Evolutionary conservation across 495 filamentous ascomycete genomes (phyloP), one percentile per base, ranked within the genome.

Genomic region (Aspergillus kassunensis): DNA sequence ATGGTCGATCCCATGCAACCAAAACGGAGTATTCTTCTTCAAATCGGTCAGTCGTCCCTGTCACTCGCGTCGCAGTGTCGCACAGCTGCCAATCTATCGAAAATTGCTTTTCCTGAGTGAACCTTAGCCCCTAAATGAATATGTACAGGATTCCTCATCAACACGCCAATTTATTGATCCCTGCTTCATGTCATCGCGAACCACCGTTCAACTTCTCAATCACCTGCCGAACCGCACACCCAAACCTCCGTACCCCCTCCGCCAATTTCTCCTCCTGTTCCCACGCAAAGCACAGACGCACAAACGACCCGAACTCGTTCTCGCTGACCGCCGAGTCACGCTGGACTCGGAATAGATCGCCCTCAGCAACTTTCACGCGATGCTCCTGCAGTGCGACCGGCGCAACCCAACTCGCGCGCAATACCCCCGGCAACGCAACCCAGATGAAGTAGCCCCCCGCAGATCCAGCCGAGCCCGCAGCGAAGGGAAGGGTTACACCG

Each of bases 391-490:
- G 53, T 31, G 52, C 58, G 24, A 60, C 46, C 16, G 46, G 15
- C 10, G 81, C 79, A 12, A 95, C 71, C n/a, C 70, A 76, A 25
- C 63, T 63, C 2, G 82, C 83, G 18, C 59, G 66, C 10, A 83
- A 57, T 4, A 63, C 61, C 15, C 57, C 45, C 0, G 87, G 87
- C 15, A 96, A 66, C 8, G 69, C 67, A 15, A 93, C 59, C 89
- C 90, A 96, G 29, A 91, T 69, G 62, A 93, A 95, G 65, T 90
- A 95, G 0, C 90, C 90, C 0, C 90, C 90, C 0, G 67, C 65
- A 6, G n/a, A n/a, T n/a, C n/a, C n/a, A n/a, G 66, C 49, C 3
- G 54, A 49, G 0, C 66, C 54, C 18, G 63, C 59, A 5, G 64
- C 43, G 50, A 71, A 63, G 6, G 73, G 71, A 5, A 80, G 53